These are phyloP conservation scores for Apium graveolens DNA, from an alignment of 129 eudicot species.

Conservation along the genomic window DNA sequence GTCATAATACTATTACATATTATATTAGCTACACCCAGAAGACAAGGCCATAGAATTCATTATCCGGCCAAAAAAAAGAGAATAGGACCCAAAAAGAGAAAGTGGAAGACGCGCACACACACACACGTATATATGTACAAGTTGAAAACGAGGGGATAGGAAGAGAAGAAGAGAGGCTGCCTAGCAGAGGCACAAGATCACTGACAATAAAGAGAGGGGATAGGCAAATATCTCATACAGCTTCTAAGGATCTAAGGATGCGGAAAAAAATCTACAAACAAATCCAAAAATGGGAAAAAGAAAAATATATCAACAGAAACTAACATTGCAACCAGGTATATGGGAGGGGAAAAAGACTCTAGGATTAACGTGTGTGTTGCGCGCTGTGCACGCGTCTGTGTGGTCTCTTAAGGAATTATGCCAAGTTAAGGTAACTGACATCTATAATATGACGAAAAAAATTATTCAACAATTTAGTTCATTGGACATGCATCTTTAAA, in stretches of 20 bases:
- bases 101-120: background rate
- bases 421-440: background rate
- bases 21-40: background rate
- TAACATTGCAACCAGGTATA: background rate
- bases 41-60: background rate
- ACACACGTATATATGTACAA: too few relatives aligned
- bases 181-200: background rate
- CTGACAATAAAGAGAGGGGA: background rate
- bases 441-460: background rate
- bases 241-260: background rate
- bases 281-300: background rate
- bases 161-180: background rate
- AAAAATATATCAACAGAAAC: background rate
- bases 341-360: background rate
- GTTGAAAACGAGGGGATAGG: background rate
- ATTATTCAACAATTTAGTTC: background rate
- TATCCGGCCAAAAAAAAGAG: background rate
- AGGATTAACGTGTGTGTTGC: background rate
- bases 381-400: background rate
- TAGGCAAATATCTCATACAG: background rate
- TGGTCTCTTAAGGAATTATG: too few relatives aligned
- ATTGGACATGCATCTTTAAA: background rate
- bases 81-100: background rate
- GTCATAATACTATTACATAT: background rate
- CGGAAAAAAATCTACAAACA: background rate